These are phyloP conservation scores for Cercospora zeina DNA, from an alignment of 2,329 filamentous ascomycete species.

Conservation along the genomic window DNA sequence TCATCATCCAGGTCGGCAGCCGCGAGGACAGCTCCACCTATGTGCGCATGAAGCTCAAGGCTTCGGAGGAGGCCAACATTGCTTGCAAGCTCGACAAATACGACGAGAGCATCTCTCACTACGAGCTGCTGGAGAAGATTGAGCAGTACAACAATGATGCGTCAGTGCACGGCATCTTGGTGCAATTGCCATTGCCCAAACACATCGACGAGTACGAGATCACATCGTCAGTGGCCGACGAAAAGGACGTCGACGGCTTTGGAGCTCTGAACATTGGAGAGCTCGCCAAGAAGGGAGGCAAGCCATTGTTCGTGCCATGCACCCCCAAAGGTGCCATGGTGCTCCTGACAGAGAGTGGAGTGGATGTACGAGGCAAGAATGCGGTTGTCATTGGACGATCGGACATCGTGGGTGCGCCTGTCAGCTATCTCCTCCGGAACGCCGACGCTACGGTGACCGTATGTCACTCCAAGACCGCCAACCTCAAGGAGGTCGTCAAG, in stretches of 20 bases:
- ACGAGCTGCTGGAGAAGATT: slow-evolving; percentile 82
- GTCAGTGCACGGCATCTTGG: slow-evolving; percentile 83
- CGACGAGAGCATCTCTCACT: slow-evolving; percentile 75
- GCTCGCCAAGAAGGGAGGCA: slow-evolving; percentile 89
- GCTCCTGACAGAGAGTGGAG: slow-evolving; percentile 76
- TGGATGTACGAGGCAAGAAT: slow-evolving; percentile 83
- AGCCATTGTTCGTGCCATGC: slow-evolving; percentile 87
- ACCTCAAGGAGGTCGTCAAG: slow-evolving; percentile 73
- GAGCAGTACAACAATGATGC: slow-evolving; percentile 82
- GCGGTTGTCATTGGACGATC: slow-evolving; percentile 93
- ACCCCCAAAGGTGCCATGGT: slow-evolving; percentile 98
- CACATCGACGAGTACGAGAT: slow-evolving; percentile 88
- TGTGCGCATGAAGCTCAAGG: slow-evolving; percentile 99
- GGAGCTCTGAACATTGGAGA: slow-evolving; percentile 93
- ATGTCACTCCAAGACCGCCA: slow-evolving; percentile 84
- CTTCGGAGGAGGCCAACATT: slow-evolving; percentile 91
- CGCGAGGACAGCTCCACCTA: slow-evolving; percentile 89
- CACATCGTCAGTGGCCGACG: slow-evolving; percentile 84
- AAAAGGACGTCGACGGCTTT: slow-evolving; percentile 98
- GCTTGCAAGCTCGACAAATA: slow-evolving; percentile 82
- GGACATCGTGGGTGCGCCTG: slow-evolving; percentile 95
- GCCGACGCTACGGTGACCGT: slow-evolving; percentile 95
- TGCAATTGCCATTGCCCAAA: slow-evolving; percentile 86
- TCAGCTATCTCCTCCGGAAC: slow-evolving; percentile 92
- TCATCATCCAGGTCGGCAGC: slow-evolving; percentile 95